Evolutionary conservation across 2,329 filamentous ascomycete species (phyloP).

Genomic region (Aureobasidium sp.): DNA sequence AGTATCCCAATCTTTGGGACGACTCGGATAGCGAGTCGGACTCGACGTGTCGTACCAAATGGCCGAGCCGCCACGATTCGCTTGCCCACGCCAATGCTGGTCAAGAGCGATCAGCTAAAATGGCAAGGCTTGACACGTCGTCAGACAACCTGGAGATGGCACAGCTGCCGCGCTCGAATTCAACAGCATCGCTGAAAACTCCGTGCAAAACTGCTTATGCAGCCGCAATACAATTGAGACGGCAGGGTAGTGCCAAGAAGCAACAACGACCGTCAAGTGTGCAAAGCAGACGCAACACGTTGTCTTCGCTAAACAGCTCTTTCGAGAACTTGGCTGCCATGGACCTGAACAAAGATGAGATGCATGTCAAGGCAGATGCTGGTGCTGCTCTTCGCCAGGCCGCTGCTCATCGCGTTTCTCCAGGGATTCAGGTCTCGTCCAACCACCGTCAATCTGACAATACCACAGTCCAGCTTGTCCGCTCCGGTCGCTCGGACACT

Average conservation of each 20-base stretch:
- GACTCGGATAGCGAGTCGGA: constrained; percentile 32
- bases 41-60: constrained; percentile 20
- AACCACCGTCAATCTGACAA: constrained; percentile 17
- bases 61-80: constrained; percentile 24
- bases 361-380: constrained; percentile 24
- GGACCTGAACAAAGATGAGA: constrained; percentile 14
- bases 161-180: constrained; percentile 26
- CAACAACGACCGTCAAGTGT: constrained; percentile 10
- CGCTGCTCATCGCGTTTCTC: constrained; percentile 30
- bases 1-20: constrained; percentile 39
- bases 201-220: constrained; percentile 29
- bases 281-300: constrained; percentile 16
- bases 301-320: constrained; percentile 17
- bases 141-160: constrained; percentile 28
- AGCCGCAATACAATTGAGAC: constrained; percentile 26
- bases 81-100: constrained; percentile 22
- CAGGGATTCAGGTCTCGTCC: constrained; percentile 19
- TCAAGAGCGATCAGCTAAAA: constrained; percentile 24
- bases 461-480: background rate
- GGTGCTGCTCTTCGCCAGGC: constrained; percentile 34
- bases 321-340: constrained; percentile 16
- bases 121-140: constrained; percentile 27
- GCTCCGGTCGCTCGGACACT: background rate
- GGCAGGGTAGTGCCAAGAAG: constrained; percentile 24
- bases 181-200: constrained; percentile 24